phyloP scores from a whole-genome alignment of 305 asterid genomes.

The Rubia tinctorum region DNA sequence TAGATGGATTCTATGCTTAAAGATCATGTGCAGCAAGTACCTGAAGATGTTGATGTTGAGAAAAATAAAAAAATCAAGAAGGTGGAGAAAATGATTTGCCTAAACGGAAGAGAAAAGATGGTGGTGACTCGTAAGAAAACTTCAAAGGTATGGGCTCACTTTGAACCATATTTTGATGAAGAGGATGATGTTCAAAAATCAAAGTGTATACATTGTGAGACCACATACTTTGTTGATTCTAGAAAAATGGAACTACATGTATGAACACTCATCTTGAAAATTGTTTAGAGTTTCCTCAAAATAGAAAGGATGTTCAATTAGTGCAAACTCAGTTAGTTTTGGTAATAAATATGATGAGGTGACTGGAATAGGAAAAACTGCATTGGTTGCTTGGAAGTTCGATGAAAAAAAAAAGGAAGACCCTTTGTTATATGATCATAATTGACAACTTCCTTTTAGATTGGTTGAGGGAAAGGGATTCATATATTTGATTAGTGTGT shows the following conservation, averaged over 20 bases:
- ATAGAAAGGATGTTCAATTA: neutral
- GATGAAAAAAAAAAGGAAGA: neutral
- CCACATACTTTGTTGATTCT: neutral
- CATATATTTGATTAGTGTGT: neutral
- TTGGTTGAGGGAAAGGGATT: neutral
- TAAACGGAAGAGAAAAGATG: too few relatives aligned
- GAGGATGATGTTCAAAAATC: too few relatives aligned
- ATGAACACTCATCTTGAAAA: neutral
- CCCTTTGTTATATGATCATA: neutral
- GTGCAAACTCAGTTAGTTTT: neutral
- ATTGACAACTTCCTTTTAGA: neutral
- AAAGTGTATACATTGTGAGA: neutral
- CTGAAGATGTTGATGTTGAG: too few relatives aligned
- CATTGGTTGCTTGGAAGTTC: neutral
- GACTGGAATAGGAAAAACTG: neutral
- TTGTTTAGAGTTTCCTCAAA: neutral
- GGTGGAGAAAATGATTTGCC: too few relatives aligned
- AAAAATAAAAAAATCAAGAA: too few relatives aligned
- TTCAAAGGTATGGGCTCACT: too few relatives aligned
- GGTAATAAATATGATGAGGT: neutral
- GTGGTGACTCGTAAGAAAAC: too few relatives aligned
- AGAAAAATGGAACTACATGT: neutral
- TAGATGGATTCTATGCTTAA: too few relatives aligned
- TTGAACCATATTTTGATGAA: too few relatives aligned
- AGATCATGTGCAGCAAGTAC: too few relatives aligned